These are phyloP conservation scores for Thraustotheca clavata DNA, from an alignment of 352 stramenopile species.

Conservation along the genomic window DNA sequence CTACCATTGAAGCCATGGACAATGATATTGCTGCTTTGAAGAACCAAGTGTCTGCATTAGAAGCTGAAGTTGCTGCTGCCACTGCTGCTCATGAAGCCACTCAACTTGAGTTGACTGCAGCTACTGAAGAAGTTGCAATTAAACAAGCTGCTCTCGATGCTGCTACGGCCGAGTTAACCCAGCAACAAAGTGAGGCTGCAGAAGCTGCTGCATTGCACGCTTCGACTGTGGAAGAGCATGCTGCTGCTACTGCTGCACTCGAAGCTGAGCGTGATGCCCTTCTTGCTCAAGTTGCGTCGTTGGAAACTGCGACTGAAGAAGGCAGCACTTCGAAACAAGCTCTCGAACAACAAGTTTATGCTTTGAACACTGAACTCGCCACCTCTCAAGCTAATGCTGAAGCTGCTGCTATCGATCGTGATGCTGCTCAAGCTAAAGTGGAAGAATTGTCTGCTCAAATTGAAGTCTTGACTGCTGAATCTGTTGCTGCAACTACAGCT, in stretches of 20 bases:
- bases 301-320: neutral
- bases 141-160: conserved; percentile 1
- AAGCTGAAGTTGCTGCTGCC: neutral
- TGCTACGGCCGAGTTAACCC: neutral
- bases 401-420: neutral
- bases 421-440: neutral
- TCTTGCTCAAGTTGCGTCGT: neutral
- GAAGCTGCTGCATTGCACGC: too few relatives aligned
- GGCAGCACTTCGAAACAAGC: neutral
- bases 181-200: neutral
- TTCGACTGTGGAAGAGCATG: too few relatives aligned
- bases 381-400: neutral
- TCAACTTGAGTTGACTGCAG: neutral
- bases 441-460: neutral
- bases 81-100: neutral
- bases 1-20: neutral
- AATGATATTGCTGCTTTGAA: conserved; percentile 15
- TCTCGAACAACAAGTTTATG: neutral
- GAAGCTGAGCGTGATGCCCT: neutral
- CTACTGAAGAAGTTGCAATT: neutral
- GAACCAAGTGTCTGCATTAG: neutral
- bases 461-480: neutral
- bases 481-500: neutral
- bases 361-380: neutral
- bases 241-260: neutral